Percentiles rank a stretch among this genome's conserved stretches.
These are phyloP conservation scores for Chamaenerion angustifolium DNA, from an alignment of 345 rosid genomes.

Conservation along the genomic window DNA sequence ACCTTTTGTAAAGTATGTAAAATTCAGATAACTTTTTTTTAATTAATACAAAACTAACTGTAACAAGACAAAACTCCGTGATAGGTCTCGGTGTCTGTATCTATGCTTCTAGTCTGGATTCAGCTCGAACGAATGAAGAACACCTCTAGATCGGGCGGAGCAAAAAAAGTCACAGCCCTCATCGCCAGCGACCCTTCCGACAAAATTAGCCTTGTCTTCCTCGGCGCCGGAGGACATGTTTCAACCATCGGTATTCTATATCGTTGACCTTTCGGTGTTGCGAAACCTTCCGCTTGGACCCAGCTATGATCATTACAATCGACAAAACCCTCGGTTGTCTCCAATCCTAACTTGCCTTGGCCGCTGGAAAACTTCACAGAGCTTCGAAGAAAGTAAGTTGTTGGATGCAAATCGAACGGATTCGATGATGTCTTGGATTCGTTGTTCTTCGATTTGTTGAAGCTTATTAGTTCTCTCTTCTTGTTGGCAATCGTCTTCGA, in stretches of 20 bases:
- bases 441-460: too few relatives aligned
- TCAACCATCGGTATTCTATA: conserved; percentile 6
- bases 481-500: neutral
- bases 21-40: too few relatives aligned
- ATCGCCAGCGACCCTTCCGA: neutral
- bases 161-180: conserved; percentile 5
- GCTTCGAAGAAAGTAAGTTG: too few relatives aligned
- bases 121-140: conserved; percentile 2
- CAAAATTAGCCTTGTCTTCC: conserved; percentile 3
- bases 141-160: conserved; percentile 6
- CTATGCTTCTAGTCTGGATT: too few relatives aligned
- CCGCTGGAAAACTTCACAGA: neutral
- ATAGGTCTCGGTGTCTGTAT: too few relatives aligned
- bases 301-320: too few relatives aligned
- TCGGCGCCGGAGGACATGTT: conserved; percentile 14
- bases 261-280: conserved; percentile 9
- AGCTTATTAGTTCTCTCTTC: neutral
- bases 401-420: neutral
- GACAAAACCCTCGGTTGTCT: too few relatives aligned
- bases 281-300: neutral
- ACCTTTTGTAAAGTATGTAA: too few relatives aligned
- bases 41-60: neutral
- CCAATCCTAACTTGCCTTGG: neutral
- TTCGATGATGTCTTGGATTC: neutral
- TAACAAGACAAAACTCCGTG: too few relatives aligned